Evolutionary conservation across 108 stramenopile species (phyloP).

Genomic region (Fragilaria crotonensis): DNA sequence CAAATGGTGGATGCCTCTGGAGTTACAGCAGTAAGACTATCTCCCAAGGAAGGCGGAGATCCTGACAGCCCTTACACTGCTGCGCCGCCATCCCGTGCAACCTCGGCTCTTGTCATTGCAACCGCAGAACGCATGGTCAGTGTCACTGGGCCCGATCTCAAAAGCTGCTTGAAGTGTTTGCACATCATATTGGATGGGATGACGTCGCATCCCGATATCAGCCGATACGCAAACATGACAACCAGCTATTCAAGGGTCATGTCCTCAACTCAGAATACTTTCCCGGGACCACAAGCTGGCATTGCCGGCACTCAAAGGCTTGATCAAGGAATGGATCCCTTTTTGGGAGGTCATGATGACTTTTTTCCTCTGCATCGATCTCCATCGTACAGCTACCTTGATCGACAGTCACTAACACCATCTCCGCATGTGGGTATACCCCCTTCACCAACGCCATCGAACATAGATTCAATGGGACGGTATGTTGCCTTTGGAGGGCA

Average conservation of each 20-base stretch:
- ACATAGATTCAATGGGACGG: too few species aligned
- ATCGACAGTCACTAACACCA: background rate
- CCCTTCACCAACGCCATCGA: too few species aligned
- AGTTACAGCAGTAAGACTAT: constrained; percentile 56
- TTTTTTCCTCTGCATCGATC: too few species aligned
- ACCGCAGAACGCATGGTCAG: constrained; percentile 67
- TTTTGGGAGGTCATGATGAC: too few species aligned
- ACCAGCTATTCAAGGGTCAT: constrained; percentile 58
- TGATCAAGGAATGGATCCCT: too few species aligned
- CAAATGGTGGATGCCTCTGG: constrained; percentile 61
- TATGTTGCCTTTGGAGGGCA: too few species aligned
- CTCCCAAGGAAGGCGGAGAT: constrained; percentile 46
- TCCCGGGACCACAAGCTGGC: too few species aligned
- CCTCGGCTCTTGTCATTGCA: constrained; percentile 10
- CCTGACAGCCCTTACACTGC: background rate
- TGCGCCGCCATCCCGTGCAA: constrained; percentile 1
- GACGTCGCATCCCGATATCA: constrained; percentile 60
- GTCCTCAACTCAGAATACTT: constrained; percentile 1
- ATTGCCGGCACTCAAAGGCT: too few species aligned
- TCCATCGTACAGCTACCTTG: background rate
- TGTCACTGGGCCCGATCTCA: constrained; percentile 45
- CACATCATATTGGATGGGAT: constrained; percentile 52
- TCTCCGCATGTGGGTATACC: too few species aligned
- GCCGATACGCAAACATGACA: constrained; percentile 71
- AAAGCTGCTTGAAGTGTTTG: constrained; percentile 41